Conservation (phyloP, 495 filamentous ascomycete genomes). For the Daldinia caldariorum region DNA sequence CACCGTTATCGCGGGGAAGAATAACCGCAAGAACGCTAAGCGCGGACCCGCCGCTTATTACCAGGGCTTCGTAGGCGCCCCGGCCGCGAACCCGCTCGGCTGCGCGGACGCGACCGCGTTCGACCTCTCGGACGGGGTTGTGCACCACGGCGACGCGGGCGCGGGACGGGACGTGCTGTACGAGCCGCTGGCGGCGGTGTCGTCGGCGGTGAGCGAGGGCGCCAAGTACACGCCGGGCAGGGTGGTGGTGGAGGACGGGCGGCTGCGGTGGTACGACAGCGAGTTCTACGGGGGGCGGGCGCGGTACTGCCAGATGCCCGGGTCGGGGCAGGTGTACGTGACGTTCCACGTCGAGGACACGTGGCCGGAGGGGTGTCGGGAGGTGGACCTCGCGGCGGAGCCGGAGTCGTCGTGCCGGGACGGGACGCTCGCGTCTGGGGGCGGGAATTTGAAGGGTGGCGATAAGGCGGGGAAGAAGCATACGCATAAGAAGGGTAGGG, state of each 20-base stretch:
- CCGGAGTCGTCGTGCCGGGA: neutral
- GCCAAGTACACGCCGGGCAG: neutral
- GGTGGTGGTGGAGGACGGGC: conserved; percentile 25
- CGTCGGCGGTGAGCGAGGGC: neutral
- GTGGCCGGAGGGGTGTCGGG: conserved; percentile 26
- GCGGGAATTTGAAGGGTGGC: neutral
- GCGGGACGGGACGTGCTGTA: conserved; percentile 1
- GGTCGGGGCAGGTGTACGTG: conserved; percentile 19
- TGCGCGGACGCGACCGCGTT: conserved; percentile 29
- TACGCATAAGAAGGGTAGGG: neutral
- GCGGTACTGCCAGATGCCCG: conserved; percentile 19
- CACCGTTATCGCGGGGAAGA: no score
- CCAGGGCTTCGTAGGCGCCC: no score
- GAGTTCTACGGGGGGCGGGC: conserved; percentile 27
- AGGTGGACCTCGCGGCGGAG: conserved; percentile 18
- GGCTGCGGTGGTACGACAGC: conserved; percentile 28
- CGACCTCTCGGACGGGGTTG: neutral
- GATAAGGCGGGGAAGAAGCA: neutral
- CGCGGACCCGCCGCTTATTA: no score
- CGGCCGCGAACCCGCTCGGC: no score
- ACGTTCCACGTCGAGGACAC: conserved; percentile 16
- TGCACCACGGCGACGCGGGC: no score
- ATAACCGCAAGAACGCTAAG: no score
- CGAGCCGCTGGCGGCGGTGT: conserved; percentile 10
- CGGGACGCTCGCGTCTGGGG: no score